These are phyloP conservation scores for Amphichorda felina DNA, from an alignment of 2,329 filamentous ascomycete species.

Conservation along the genomic window DNA sequence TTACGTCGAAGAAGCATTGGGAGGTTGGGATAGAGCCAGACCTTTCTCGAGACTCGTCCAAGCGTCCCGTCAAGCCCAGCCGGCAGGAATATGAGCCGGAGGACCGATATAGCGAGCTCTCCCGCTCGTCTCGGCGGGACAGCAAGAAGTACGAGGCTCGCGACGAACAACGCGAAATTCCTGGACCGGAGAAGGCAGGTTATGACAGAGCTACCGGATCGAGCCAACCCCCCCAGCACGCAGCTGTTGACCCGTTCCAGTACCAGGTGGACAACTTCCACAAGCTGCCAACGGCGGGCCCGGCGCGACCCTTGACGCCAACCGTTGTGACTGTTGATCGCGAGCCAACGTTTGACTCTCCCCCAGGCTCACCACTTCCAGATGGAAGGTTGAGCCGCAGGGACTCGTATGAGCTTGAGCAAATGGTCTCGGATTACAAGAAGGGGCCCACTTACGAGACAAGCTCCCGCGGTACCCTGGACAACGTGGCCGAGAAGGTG, in stretches of 20 bases:
- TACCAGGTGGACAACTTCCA: conserved; percentile 42
- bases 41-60: conserved; percentile 10
- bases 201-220: conserved; percentile 11
- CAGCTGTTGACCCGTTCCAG: conserved; percentile 43
- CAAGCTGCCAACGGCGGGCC: conserved; percentile 27
- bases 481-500: conserved; percentile 28
- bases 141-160: conserved; percentile 10
- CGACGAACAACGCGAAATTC: conserved; percentile 14
- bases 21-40: conserved; percentile 11
- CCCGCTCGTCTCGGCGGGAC: conserved; percentile 10
- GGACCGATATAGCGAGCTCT: conserved; percentile 10
- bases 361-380: conserved; percentile 16
- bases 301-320: conserved; percentile 32
- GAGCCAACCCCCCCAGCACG: conserved; percentile 11
- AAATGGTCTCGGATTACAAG: conserved; percentile 17
- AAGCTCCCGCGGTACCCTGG: conserved; percentile 9
- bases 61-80: conserved; percentile 13
- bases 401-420: conserved; percentile 35
- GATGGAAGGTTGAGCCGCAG: conserved; percentile 32
- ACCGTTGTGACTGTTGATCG: conserved; percentile 40
- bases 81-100: conserved; percentile 16
- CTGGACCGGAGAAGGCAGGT: conserved; percentile 14
- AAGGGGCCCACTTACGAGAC: conserved; percentile 10
- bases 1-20: conserved; percentile 12
- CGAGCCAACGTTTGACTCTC: conserved; percentile 33